A percentile compares a stretch with the other conserved stretches of the same genome.
These are phyloP conservation scores for Pestalotiopsis sp. DNA, from an alignment of 2,329 filamentous ascomycete species.

Conservation along the genomic window DNA sequence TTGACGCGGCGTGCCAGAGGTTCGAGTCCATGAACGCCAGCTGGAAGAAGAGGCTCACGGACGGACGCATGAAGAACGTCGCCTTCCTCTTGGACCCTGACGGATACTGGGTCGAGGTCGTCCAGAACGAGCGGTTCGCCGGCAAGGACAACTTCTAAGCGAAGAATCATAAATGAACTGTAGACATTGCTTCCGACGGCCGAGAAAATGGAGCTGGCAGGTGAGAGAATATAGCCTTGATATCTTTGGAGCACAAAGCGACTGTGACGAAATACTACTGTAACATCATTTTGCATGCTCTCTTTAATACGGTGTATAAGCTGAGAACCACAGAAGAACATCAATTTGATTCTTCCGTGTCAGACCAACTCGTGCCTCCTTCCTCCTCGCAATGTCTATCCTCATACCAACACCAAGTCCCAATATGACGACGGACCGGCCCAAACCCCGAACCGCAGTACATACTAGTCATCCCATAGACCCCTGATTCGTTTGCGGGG, in stretches of 20 bases:
- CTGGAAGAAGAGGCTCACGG: constrained; percentile 95
- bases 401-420: neutral
- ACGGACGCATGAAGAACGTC: constrained; percentile 90
- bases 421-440: neutral
- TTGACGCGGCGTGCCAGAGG: constrained; percentile 83
- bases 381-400: neutral
- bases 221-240: too few species aligned
- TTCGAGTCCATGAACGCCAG: constrained; percentile 80
- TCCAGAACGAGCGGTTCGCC: constrained; percentile 75
- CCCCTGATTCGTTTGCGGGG: constrained; percentile 1
- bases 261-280: too few species aligned
- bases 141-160: constrained; percentile 52
- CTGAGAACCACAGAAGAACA: too few species aligned
- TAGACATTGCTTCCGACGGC: too few species aligned
- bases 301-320: too few species aligned
- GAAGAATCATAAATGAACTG: neutral
- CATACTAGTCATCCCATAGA: neutral
- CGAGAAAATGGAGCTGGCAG: too few species aligned
- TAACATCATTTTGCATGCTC: too few species aligned
- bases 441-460: neutral
- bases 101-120: constrained; percentile 76
- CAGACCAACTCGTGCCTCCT: neutral
- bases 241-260: too few species aligned
- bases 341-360: too few species aligned
- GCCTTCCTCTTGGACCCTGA: constrained; percentile 91